A percentile compares a stretch with the other conserved stretches of the same genome.
Conservation (phyloP, 768 basidiomycete genomes). For the Butyriboletus loyo region DNA sequence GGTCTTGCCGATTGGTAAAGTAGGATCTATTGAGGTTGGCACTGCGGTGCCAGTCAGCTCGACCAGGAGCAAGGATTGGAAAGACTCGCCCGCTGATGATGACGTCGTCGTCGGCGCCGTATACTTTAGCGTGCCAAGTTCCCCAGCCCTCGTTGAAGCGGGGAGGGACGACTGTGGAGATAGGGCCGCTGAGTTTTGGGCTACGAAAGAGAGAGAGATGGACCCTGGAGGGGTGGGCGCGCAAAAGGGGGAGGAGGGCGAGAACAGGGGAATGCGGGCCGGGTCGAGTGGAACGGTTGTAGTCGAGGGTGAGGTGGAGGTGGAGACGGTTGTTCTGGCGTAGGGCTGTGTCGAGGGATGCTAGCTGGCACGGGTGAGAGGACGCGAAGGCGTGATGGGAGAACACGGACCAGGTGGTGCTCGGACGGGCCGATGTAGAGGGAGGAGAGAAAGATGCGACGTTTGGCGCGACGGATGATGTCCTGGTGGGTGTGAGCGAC, state of each 20-base stretch:
- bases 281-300: slow-evolving; percentile 74
- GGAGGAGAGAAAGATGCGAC: slow-evolving; percentile 85
- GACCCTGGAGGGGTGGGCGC: slow-evolving; percentile 69
- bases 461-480: slow-evolving; percentile 73
- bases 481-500: slow-evolving; percentile 41
- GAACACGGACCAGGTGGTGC: slow-evolving; percentile 62
- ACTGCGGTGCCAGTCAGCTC: slow-evolving; percentile 39
- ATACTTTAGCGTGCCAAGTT: slow-evolving; percentile 97
- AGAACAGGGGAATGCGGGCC: slow-evolving; percentile 66
- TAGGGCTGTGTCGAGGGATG: slow-evolving; percentile 60
- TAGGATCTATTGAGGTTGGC: slow-evolving; percentile 93
- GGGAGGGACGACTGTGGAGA: slow-evolving; percentile 78
- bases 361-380: slow-evolving; percentile 51
- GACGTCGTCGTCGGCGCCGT: slow-evolving; percentile 89
- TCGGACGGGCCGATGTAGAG: slow-evolving; percentile 85
- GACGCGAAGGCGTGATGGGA: not conserved
- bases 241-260: slow-evolving; percentile 68
- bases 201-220: slow-evolving; percentile 83
- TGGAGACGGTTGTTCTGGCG: slow-evolving; percentile 55
- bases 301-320: slow-evolving; percentile 74
- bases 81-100: slow-evolving; percentile 83
- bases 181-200: slow-evolving; percentile 73
- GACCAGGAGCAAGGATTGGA: not conserved
- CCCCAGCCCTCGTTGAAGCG: slow-evolving; percentile 99
- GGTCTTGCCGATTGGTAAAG: slow-evolving; percentile 93